These are phyloP conservation scores for Geotrichum ghanense DNA, from an alignment of 805 yeast species.

Conservation along the genomic window DNA sequence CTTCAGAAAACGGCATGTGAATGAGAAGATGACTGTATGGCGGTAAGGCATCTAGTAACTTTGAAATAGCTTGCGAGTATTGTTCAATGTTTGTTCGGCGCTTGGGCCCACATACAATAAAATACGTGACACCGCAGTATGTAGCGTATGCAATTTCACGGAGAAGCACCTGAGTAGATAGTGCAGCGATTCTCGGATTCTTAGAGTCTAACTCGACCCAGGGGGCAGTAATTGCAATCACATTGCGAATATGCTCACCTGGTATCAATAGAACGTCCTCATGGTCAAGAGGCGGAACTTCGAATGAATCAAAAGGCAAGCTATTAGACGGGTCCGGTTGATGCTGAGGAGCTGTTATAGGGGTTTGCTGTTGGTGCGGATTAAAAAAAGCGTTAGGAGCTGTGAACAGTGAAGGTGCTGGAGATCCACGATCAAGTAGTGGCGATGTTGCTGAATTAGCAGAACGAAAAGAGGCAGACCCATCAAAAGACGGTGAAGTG, in stretches of 20 bases:
- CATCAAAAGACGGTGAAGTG: constrained; percentile 12
- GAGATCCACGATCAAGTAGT: not conserved
- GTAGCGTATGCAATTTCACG: constrained; percentile 50
- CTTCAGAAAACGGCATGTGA: constrained; percentile 25
- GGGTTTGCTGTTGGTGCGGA: not conserved
- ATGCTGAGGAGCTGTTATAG: not conserved
- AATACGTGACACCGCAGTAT: constrained; percentile 43
- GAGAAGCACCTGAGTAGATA: constrained; percentile 44
- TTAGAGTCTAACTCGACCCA: constrained; percentile 60
- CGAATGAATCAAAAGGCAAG: not conserved
- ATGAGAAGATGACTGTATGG: constrained; percentile 21
- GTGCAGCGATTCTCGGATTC: constrained; percentile 36
- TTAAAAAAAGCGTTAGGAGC: not conserved
- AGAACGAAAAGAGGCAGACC: constrained; percentile 15
- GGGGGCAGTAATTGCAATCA: constrained; percentile 50
- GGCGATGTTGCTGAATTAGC: constrained; percentile 4
- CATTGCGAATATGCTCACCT: constrained; percentile 30
- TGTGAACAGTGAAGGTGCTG: constrained; percentile 4
- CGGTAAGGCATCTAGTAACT: constrained; percentile 19
- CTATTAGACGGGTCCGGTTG: constrained; percentile 6
- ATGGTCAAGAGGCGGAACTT: constrained; percentile 28
- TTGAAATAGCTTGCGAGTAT: constrained; percentile 35
- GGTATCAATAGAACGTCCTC: constrained; percentile 34
- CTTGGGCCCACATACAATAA: constrained; percentile 55
- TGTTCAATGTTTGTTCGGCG: constrained; percentile 39